Percentiles rank a stretch among this genome's conserved stretches.
phyloP scores from a whole-genome alignment of 2,329 filamentous ascomycete genomes.

The Clonostachys chloroleuca region DNA sequence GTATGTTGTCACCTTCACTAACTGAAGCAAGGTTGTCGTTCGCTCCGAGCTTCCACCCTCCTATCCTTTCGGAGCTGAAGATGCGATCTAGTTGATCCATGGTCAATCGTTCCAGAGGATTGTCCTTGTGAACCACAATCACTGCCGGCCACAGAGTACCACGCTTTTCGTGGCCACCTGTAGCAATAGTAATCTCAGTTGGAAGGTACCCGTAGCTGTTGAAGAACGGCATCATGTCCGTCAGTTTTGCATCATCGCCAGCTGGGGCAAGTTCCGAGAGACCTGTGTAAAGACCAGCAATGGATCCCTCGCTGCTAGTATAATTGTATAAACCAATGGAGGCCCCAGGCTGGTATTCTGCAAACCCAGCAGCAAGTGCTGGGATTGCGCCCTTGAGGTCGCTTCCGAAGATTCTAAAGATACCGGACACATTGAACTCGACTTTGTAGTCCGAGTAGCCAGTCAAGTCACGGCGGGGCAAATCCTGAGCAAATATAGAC shows the following conservation, averaged over 20 bases:
- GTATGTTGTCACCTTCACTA: neutral
- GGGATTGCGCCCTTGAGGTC: neutral
- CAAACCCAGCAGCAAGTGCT: neutral
- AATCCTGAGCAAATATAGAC: neutral
- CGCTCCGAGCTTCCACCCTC: neutral
- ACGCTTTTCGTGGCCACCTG: neutral
- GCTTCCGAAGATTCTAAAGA: neutral
- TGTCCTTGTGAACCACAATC: neutral
- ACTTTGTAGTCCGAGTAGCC: neutral
- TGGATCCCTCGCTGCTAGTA: neutral
- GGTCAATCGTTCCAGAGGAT: neutral
- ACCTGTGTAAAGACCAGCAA: neutral
- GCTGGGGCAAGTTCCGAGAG: neutral
- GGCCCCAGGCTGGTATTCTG: neutral
- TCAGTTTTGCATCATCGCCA: neutral
- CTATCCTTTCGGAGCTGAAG: neutral
- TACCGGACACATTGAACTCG: neutral
- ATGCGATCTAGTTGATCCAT: neutral
- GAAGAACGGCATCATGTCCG: neutral
- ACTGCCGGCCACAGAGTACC: neutral
- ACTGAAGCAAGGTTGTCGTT: neutral
- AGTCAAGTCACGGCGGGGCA: neutral
- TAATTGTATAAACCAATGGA: neutral
- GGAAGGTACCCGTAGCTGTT: neutral
- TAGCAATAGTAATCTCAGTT: neutral